Evolutionary conservation across 257 asterid species (phyloP).

Genomic region (Primulina tabacum): DNA sequence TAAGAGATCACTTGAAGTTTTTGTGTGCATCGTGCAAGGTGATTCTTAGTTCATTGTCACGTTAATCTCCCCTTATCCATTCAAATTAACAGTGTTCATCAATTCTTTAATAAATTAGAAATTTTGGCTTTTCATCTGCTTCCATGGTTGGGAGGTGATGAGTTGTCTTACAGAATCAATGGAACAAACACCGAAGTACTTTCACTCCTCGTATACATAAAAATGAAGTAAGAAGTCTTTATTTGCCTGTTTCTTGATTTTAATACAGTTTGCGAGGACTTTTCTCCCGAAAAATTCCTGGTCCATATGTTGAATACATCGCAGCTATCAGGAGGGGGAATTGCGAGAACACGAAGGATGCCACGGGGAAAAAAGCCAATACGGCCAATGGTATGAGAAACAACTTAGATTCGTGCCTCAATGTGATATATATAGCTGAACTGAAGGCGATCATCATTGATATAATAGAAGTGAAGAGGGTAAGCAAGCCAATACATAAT

Average conservation of each 20-base stretch:
- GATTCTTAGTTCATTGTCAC: too few species aligned
- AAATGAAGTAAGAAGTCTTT: too few species aligned
- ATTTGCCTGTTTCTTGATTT: neutral
- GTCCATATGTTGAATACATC: conserved; percentile 5
- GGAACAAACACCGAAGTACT: too few species aligned
- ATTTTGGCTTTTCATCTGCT: too few species aligned
- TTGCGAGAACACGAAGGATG: neutral
- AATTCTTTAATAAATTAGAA: too few species aligned
- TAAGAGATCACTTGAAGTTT: too few species aligned
- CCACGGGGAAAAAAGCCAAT: neutral
- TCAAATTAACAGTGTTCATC: too few species aligned
- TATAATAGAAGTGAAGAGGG: conserved; percentile 15
- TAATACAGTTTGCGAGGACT: neutral
- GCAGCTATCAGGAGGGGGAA: conserved; percentile 2
- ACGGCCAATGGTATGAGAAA: conserved; percentile 8
- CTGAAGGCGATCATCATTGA: conserved; percentile 8
- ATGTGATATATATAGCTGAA: neutral
- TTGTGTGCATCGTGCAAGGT: too few species aligned
- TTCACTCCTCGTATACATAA: too few species aligned
- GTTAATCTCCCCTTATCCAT: too few species aligned
- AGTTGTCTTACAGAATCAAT: too few species aligned
- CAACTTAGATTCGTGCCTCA: neutral
- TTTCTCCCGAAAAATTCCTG: neutral
- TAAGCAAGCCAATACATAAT: neutral
- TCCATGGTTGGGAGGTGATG: too few species aligned